A percentile compares a stretch with the other conserved stretches of the same genome.
Conservation (phyloP, 331 rosid genomes). For the Pyracantha coccinea region DNA sequence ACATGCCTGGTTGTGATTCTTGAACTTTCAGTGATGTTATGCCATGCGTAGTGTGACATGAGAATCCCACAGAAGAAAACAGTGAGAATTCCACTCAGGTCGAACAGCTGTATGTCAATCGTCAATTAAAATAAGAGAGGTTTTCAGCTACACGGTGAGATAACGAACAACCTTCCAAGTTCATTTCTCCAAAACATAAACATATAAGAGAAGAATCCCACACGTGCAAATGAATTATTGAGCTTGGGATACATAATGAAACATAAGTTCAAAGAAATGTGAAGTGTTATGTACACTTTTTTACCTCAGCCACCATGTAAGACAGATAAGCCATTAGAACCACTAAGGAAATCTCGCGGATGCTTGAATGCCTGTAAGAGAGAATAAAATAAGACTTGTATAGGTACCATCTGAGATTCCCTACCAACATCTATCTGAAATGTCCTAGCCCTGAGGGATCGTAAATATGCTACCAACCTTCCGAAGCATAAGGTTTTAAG, state of each 20-base stretch:
- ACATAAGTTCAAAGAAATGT: not conserved
- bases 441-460: not conserved
- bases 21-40: slow-evolving; percentile 62
- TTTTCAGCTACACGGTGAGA: not conserved
- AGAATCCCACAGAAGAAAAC: slow-evolving; percentile 90
- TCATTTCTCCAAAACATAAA: not conserved
- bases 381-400: slow-evolving; percentile 4
- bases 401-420: not conserved
- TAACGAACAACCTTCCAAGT: not conserved
- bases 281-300: not conserved
- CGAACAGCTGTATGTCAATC: slow-evolving; percentile 38
- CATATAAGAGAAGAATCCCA: not conserved
- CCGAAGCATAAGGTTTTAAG: slow-evolving; percentile 64
- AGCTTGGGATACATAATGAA: not conserved
- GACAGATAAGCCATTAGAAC: slow-evolving; percentile 84
- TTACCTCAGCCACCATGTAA: slow-evolving; percentile 89
- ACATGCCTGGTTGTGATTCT: slow-evolving; percentile 75
- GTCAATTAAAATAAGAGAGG: not conserved
- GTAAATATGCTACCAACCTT: slow-evolving; percentile 32
- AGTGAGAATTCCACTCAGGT: slow-evolving; percentile 89
- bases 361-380: slow-evolving; percentile 70
- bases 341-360: slow-evolving; percentile 75
- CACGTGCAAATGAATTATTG: not conserved
- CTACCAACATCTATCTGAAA: not conserved
- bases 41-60: slow-evolving; percentile 92